Conservation (phyloP, 2,329 filamentous ascomycete genomes). For the Tricladium varicosporioides region DNA sequence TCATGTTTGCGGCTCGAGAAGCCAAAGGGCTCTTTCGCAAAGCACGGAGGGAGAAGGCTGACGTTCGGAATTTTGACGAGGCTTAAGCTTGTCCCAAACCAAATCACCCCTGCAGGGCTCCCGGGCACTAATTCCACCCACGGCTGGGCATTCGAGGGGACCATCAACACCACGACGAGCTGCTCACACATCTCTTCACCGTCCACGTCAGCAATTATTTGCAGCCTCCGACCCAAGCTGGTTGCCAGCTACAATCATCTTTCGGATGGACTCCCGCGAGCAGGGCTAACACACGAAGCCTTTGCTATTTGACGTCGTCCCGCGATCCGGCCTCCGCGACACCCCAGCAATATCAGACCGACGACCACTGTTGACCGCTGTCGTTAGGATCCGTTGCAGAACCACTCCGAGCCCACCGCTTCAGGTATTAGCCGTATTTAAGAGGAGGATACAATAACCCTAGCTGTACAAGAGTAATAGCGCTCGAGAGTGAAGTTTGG, state of each 20-base stretch:
- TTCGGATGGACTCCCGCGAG: conserved; percentile 29
- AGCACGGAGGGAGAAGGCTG: conserved; percentile 6
- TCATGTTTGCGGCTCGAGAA: conserved; percentile 22
- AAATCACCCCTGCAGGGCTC: conserved; percentile 10
- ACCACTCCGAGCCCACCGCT: too few species aligned
- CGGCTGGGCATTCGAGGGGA: conserved; percentile 2
- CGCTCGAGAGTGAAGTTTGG: neutral
- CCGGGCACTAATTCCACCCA: conserved; percentile 9
- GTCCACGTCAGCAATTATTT: conserved; percentile 6
- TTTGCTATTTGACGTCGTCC: conserved; percentile 10
- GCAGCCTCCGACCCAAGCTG: conserved; percentile 15
- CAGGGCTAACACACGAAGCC: conserved; percentile 26
- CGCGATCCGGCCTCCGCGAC: neutral
- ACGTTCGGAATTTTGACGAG: conserved; percentile 19
- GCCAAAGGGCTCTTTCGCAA: neutral
- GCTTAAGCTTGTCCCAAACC: conserved; percentile 5
- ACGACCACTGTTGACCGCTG: neutral
- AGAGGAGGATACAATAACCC: too few species aligned
- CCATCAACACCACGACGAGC: conserved; percentile 12
- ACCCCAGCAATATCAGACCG: neutral
- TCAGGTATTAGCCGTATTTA: too few species aligned
- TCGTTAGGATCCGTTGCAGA: neutral
- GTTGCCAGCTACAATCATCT: conserved; percentile 20
- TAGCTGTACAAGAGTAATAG: neutral
- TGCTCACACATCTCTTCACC: conserved; percentile 2